Evolutionary conservation across 306 rosid genomes (phyloP), one percentile per base, ranked within the genome.

Genomic region (Ochetophila trinervis): DNA sequence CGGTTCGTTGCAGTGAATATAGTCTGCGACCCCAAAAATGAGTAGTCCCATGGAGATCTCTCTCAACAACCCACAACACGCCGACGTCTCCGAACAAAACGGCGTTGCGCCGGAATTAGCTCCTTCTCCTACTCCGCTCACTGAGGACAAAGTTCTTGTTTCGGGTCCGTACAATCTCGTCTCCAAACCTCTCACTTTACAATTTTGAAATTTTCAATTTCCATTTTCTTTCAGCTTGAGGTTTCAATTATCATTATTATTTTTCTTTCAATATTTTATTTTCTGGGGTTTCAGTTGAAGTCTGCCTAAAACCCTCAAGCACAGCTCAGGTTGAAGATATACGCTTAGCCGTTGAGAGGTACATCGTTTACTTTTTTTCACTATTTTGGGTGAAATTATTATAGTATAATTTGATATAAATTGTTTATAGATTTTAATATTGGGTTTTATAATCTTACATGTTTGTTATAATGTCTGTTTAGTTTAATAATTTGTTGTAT

Each of bases 281-380:
- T 72, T 59, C 61, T 53, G 15, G 65, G 18, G 19, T 63, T 23
- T 40, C 74, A 93, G 97, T 93, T 21, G 99, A 93, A 76, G 97
- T 84, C 19, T 78, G 87, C 80, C 76, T 93, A 40, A 93, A 93
- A 76, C 79, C 87, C 74, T 84, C 97, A 5, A 90, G 99, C 72
- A 84, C 96, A 40, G 96, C 91, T 66, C 82, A 74, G 68, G 71
- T 75, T 12, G 78, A 71, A 11, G 91, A 90, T 65, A 91, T 88
- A 16, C 96, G 94, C 30, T 74, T 66, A 16, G 86, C 99, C 21
- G 76, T 90, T 32, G 96, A 87, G 78, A 82, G 89, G 98, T 86
- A 61, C 12, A 67, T 24, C 35, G 52, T 44, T 37, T 4, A 58
- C 55, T 8, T 20, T 35, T 51, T 14, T 51, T 52, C 15, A 54